phyloP scores from a whole-genome alignment of 176 grass and related monocot genomes.

The Phragmites australis region DNA sequence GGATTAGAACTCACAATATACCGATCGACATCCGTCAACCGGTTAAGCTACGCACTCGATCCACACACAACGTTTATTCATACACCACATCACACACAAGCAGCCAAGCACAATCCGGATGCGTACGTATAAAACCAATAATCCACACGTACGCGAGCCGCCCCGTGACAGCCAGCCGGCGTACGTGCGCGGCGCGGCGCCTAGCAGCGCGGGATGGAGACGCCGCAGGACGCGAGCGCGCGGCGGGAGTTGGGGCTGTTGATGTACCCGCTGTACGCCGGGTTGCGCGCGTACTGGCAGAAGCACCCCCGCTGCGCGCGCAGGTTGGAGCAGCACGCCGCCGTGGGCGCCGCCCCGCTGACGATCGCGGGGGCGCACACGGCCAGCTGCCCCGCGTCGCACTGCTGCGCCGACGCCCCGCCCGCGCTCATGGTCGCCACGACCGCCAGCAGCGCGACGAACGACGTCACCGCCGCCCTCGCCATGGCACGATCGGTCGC shows the following conservation, averaged over 20 bases:
- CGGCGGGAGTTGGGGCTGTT: constrained; percentile 28
- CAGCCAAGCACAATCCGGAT: neutral
- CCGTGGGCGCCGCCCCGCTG: constrained; percentile 15
- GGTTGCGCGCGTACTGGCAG: constrained; percentile 51
- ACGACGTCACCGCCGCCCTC: neutral
- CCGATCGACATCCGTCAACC: neutral
- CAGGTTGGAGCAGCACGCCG: constrained; percentile 42
- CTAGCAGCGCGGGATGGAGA: constrained; percentile 49
- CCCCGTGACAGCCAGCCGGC: too few relatives aligned
- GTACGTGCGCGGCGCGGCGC: neutral
- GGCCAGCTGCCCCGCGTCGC: constrained; percentile 25
- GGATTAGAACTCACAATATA: too few relatives aligned
- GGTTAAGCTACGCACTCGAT: neutral
- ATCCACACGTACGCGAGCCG: too few relatives aligned
- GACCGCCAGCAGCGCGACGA: neutral
- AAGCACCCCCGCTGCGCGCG: constrained; percentile 41
- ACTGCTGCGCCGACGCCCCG: constrained; percentile 31
- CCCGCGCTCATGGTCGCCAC: neutral
- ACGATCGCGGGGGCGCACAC: constrained; percentile 38
- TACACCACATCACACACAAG: neutral
- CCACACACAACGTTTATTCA: neutral
- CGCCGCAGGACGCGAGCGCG: neutral
- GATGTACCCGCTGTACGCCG: constrained; percentile 36
- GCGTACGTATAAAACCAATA: too few relatives aligned
- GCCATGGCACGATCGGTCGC: neutral